Conservation (phyloP, 2,329 filamentous ascomycete species). For the Ophiocordyceps camponoti-saundersi region DNA sequence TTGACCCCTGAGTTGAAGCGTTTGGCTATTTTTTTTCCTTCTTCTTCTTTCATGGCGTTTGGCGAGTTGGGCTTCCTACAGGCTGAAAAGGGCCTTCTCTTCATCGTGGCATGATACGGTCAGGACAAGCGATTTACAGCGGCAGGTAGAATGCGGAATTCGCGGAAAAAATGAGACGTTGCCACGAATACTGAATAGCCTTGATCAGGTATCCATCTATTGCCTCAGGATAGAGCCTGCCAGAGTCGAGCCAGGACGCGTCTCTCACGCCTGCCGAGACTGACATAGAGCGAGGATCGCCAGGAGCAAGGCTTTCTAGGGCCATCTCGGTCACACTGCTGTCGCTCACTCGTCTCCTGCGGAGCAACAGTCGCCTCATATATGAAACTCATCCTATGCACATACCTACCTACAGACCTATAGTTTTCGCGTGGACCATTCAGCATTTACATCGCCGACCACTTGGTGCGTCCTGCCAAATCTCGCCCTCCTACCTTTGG, state of each 20-base stretch:
- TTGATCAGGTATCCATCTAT: too few species aligned
- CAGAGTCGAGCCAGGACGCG: background rate
- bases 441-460: background rate
- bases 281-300: background rate
- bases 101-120: background rate
- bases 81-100: background rate
- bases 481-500: background rate
- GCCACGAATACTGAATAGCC: too few species aligned
- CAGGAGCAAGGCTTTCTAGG: background rate
- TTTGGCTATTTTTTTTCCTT: too few species aligned
- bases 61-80: background rate
- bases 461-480: too few species aligned
- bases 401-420: background rate
- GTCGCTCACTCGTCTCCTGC: background rate
- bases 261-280: background rate
- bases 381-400: background rate
- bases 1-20: constrained; percentile 25
- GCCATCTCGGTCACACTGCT: background rate
- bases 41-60: constrained; percentile 6
- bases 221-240: too few species aligned
- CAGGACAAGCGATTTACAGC: background rate
- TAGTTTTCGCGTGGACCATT: background rate
- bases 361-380: background rate
- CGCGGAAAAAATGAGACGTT: too few species aligned
- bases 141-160: background rate